Evolutionary conservation across 495 filamentous ascomycete species (phyloP).

Genomic region (Baudoinia panamericana): DNA sequence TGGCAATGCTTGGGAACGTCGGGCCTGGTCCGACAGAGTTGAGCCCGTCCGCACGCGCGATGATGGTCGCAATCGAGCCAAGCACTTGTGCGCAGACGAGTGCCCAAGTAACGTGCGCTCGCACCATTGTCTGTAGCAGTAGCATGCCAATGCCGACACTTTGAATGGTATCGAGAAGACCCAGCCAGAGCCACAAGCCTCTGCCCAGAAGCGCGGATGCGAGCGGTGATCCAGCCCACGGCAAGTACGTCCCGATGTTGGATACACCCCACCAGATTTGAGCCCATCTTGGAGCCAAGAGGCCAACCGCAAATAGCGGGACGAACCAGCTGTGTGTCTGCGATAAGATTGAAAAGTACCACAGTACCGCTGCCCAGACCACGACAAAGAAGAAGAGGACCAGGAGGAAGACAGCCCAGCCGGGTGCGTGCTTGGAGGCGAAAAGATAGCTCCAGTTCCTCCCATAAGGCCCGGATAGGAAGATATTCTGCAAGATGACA

Average conservation of each 20-base stretch:
- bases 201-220: constrained; percentile 41
- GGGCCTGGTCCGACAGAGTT: constrained; percentile 46
- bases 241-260: constrained; percentile 45
- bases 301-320: constrained; percentile 52
- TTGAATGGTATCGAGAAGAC: constrained; percentile 49
- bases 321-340: constrained; percentile 50
- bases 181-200: constrained; percentile 52
- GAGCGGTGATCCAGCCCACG: constrained; percentile 41
- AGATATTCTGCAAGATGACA: constrained; percentile 56
- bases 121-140: constrained; percentile 46
- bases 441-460: constrained; percentile 52
- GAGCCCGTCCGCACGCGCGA: constrained; percentile 44
- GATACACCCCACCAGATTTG: constrained; percentile 53
- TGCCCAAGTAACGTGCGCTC: constrained; percentile 45
- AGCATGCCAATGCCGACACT: constrained; percentile 52
- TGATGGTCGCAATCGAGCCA: constrained; percentile 43
- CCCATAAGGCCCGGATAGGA: constrained; percentile 47
- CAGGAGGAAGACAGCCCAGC: constrained; percentile 41
- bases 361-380: constrained; percentile 41
- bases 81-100: constrained; percentile 45
- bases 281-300: constrained; percentile 50
- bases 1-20: constrained; percentile 49
- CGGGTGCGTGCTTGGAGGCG: constrained; percentile 37
- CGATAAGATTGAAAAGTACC: constrained; percentile 36
- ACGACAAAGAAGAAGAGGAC: constrained; percentile 46